Evolutionary conservation across 2,329 filamentous ascomycete genomes (phyloP).

Genomic region (Aspergillus persii): DNA sequence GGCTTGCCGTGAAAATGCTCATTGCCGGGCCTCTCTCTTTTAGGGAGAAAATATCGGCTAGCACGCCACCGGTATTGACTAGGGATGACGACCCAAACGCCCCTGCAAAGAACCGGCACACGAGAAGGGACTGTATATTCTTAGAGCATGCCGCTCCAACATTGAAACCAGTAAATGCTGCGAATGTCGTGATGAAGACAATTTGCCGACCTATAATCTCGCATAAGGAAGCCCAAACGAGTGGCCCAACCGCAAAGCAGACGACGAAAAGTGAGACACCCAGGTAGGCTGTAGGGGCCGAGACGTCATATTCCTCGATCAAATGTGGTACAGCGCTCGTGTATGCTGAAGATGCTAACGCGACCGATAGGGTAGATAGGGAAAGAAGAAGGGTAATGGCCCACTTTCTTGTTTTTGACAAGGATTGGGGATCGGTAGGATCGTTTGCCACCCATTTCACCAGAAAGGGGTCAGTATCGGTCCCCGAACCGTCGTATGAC

Average conservation of each 20-base stretch:
- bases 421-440: neutral
- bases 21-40: conserved; percentile 54
- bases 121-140: conserved; percentile 47
- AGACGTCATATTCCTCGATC: neutral
- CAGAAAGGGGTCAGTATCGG: neutral
- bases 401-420: neutral
- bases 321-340: neutral
- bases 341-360: neutral
- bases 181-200: conserved; percentile 16
- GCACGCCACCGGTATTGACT: conserved; percentile 58
- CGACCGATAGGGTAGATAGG: neutral
- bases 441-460: neutral
- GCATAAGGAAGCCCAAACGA: conserved; percentile 34
- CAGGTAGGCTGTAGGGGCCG: neutral
- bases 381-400: neutral
- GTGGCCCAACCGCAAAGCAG: conserved; percentile 38
- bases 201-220: conserved; percentile 22
- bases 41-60: conserved; percentile 56
- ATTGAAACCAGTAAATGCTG: conserved; percentile 55
- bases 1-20: conserved; percentile 61
- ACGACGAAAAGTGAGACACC: conserved; percentile 28
- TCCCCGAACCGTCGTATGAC: conserved; percentile 1
- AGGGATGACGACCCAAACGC: conserved; percentile 58
- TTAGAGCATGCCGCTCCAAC: conserved; percentile 55
- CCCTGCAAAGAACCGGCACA: conserved; percentile 64